phyloP scores from a whole-genome alignment of 2,329 filamentous ascomycete species.

The Stagonosporopsis tanaceti region DNA sequence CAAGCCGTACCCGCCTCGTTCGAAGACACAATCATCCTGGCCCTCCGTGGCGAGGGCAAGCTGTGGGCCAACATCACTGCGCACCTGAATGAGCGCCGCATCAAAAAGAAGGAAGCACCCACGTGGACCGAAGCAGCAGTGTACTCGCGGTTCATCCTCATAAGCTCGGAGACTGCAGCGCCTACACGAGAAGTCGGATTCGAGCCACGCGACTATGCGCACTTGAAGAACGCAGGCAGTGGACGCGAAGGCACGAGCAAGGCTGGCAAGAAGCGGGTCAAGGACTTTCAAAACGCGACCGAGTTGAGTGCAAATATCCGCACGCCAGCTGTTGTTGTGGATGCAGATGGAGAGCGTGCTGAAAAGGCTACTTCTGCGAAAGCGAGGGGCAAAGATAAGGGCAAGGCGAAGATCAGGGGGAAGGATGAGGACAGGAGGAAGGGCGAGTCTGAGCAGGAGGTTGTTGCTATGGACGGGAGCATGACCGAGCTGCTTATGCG shows the following conservation, averaged over 20 bases:
- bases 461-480: constrained; percentile 1
- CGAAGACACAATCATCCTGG: constrained; percentile 46
- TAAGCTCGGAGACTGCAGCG: constrained; percentile 33
- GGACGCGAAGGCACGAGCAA: constrained; percentile 16
- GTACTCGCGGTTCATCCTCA: constrained; percentile 50
- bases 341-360: not conserved
- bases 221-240: constrained; percentile 35
- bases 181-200: constrained; percentile 39
- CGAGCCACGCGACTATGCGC: constrained; percentile 44
- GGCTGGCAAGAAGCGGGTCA: constrained; percentile 35
- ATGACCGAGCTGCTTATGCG: constrained; percentile 33
- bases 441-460: not conserved
- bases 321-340: not conserved
- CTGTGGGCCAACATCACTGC: constrained; percentile 41
- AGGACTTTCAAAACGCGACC: constrained; percentile 29
- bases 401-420: not conserved
- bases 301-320: constrained; percentile 37
- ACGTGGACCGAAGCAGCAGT: constrained; percentile 40
- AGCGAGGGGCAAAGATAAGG: constrained; percentile 4
- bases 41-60: constrained; percentile 37
- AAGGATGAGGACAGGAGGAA: constrained; percentile 11
- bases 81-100: constrained; percentile 37
- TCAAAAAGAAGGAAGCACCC: constrained; percentile 21
- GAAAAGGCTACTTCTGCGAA: not conserved
- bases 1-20: constrained; percentile 30